Conservation (phyloP, 495 filamentous ascomycete species). For the Penicillium coffeae region DNA sequence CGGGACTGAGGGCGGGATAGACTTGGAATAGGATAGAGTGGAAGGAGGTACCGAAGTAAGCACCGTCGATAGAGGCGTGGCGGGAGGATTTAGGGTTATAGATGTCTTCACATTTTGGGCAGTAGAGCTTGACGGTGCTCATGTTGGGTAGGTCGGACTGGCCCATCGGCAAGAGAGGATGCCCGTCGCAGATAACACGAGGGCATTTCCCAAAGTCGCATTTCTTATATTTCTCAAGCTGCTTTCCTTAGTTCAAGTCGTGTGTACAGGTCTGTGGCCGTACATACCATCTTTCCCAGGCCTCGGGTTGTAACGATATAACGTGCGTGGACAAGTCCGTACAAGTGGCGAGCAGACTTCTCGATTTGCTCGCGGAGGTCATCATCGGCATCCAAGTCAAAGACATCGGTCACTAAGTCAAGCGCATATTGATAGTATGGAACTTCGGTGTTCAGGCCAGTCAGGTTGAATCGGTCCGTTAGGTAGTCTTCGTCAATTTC, state of each 20-base stretch:
- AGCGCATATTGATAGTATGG: conserved; percentile 98
- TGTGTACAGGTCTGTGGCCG: not conserved
- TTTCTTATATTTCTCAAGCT: conserved; percentile 99
- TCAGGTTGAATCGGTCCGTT: conserved; percentile 97
- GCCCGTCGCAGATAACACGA: conserved; percentile 85
- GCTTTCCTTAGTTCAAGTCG: not conserved
- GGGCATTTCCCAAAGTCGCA: conserved; percentile 97
- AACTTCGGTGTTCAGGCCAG: conserved; percentile 93
- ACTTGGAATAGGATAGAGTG: conserved; percentile 99
- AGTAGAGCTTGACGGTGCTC: conserved; percentile 94
- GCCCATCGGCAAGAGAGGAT: conserved; percentile 90
- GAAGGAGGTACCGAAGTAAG: conserved; percentile 96
- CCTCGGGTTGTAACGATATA: conserved; percentile 97
- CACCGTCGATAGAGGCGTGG: conserved; percentile 91
- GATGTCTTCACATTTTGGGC: conserved; percentile 92
- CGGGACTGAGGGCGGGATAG: conserved; percentile 81
- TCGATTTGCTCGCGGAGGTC: conserved; percentile 97
- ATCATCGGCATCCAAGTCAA: conserved; percentile 97
- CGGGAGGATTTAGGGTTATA: conserved; percentile 99
- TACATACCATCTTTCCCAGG: conserved; percentile 87
- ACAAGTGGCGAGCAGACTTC: conserved; percentile 93
- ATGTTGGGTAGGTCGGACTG: conserved; percentile 79
- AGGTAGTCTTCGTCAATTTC: conserved; percentile 99
- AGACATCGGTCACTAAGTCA: conserved; percentile 99
- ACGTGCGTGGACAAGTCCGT: conserved; percentile 91